A percentile compares a stretch with the other conserved stretches of the same genome.
phyloP scores from a whole-genome alignment of 441 rosid species.

The Croton setiger region DNA sequence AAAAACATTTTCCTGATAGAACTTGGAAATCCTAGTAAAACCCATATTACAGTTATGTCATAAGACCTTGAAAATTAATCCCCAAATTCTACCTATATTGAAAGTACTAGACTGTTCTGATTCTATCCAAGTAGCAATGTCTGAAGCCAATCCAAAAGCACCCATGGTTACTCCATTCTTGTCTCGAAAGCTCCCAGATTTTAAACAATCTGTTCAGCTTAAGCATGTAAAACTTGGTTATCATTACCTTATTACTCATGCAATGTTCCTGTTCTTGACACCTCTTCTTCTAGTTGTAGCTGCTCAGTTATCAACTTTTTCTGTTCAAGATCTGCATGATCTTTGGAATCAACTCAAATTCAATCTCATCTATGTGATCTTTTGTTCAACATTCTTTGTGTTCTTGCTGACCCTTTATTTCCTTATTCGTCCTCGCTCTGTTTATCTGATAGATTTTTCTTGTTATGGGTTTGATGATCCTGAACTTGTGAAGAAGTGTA shows the following conservation, averaged over 20 bases:
- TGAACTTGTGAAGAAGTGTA: slow-evolving; percentile 34
- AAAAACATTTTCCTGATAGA: not conserved
- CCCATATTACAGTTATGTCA: not conserved
- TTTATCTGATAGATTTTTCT: slow-evolving; percentile 68
- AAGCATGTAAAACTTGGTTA: slow-evolving; percentile 52
- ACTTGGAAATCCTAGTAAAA: not conserved
- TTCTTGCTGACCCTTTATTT: slow-evolving; percentile 37
- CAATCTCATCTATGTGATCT: slow-evolving; percentile 32
- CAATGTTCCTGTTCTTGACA: slow-evolving; percentile 40
- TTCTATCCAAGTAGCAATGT: slow-evolving; percentile 19
- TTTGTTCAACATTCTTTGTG: slow-evolving; percentile 30
- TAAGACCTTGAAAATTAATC: not conserved
- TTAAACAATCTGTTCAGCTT: slow-evolving; percentile 40
- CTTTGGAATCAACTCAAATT: slow-evolving; percentile 45
- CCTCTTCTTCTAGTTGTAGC: slow-evolving; percentile 34
- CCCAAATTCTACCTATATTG: too few species aligned
- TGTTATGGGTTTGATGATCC: slow-evolving; percentile 63
- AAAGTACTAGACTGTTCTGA: not conserved
- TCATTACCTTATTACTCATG: slow-evolving; percentile 43
- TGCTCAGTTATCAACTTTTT: slow-evolving; percentile 45
- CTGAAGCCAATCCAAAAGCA: slow-evolving; percentile 25
- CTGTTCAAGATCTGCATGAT: slow-evolving; percentile 36
- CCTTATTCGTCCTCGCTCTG: slow-evolving; percentile 47
- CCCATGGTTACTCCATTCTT: slow-evolving; percentile 19
- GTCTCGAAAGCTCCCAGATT: slow-evolving; percentile 37